Base-by-base conservation (phyloP, 1,284 basidiomycete genomes). In the Melampsora americana region DNA sequence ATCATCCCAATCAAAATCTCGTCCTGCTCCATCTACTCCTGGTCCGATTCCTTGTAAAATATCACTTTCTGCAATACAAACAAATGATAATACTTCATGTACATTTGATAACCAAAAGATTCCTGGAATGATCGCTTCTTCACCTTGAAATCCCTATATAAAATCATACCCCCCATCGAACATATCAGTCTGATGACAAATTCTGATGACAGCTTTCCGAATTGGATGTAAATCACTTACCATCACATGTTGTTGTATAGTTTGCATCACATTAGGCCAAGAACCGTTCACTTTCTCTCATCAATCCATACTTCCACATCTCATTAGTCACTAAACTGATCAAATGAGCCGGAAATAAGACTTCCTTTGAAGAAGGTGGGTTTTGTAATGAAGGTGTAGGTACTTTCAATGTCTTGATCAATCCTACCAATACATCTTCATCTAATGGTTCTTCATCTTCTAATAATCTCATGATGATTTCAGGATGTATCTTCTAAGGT, bases 221-320 rank as follows among this genome's bases (percentile, higher is more conserved):
- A 5, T 42, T 42, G 2, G 2, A 30, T 18, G 30, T n/a, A 16
- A 14, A 23, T 14, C 39, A 83, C 90, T 81, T 78, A 94, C 94
- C 95, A 99, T 98, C 79, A 99, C 94, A 84, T 98, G 93, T 53
- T 90, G 88, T 85, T 99, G 96, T 78, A 99, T 91, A 20, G 91
- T 92, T 83, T 98, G 95, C 95, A 99, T 99, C 76, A 99, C 92
- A 81, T 97, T 98, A 53, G n/a, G 96, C 96, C 77, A 99, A 86
- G 88, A 99, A 99, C 50, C 95, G 87, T 83, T 99, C 96, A 84
- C 93, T 96, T 84, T 99, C 95, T 32, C 90, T 88, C 80, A 99
- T 97, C 81, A 99, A 88, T 35, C 95, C 94, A 81, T 97, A 93
- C 85, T 98, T 98, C 96, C 96, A 99, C 95, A 99, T 99, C 84